phyloP scores from a whole-genome alignment of 2,329 filamentous ascomycete species.

The Chrysoporthe deuterocubensis region DNA sequence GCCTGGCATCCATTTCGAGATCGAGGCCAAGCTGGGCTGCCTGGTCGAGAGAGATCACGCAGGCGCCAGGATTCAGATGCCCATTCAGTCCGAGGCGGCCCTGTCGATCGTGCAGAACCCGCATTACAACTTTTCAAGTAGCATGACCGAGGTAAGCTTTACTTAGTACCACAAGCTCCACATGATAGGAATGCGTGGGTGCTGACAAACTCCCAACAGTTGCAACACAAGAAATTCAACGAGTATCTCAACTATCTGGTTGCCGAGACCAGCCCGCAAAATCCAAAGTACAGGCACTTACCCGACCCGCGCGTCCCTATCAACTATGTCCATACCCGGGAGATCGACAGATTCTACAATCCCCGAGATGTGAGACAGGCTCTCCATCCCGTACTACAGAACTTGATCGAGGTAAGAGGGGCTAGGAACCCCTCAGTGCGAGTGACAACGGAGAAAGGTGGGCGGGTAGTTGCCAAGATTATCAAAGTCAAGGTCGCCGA shows the following conservation, averaged over 20 bases:
- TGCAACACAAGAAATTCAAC: constrained; percentile 83
- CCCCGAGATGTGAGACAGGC: constrained; percentile 60
- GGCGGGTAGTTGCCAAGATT: constrained; percentile 76
- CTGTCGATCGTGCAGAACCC: constrained; percentile 68
- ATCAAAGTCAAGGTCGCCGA: constrained; percentile 90
- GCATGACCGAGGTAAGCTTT: constrained; percentile 79
- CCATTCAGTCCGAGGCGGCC: constrained; percentile 56
- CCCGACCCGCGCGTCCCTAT: constrained; percentile 62
- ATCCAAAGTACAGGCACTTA: constrained; percentile 48
- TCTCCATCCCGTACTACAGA: constrained; percentile 67
- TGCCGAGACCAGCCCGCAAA: constrained; percentile 59
- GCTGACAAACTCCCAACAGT: constrained; percentile 49
- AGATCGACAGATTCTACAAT: constrained; percentile 84
- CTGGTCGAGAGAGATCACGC: constrained; percentile 73
- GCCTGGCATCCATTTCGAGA: constrained; percentile 72
- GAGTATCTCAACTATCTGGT: constrained; percentile 78
- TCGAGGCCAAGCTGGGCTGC: constrained; percentile 91
- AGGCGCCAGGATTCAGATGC: constrained; percentile 67
- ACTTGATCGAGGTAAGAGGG: constrained; percentile 54
- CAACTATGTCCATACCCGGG: constrained; percentile 79
- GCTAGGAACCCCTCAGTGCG: constrained; percentile 63
- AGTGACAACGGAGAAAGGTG: constrained; percentile 75
- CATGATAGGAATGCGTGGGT: background rate
- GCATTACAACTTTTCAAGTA: constrained; percentile 76
- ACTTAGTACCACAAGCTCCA: background rate